Conservation (phyloP, 352 stramenopile genomes). For the Elongisporangium prolatum region DNA sequence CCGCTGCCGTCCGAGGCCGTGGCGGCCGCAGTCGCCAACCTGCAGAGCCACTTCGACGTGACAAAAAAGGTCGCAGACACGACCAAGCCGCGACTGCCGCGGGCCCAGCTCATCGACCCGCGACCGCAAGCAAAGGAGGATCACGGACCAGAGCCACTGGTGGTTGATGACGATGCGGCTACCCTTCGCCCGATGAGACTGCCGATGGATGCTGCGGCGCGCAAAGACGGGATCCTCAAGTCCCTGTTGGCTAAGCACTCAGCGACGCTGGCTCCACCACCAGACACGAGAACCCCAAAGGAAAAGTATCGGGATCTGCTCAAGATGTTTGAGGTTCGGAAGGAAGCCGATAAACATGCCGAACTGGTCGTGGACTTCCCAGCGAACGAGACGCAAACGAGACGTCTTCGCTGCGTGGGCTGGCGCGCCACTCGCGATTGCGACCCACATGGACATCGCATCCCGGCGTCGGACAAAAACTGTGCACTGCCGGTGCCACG, state of each 20-base stretch:
- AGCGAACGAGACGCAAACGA: constrained; percentile 3
- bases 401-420: constrained; percentile 16
- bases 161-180: not conserved
- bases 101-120: not conserved
- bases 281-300: not conserved
- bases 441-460: constrained; percentile 16
- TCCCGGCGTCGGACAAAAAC: constrained; percentile 14
- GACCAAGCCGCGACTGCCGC: not conserved
- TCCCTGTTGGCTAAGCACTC: not conserved
- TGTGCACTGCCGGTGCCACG: constrained; percentile 19
- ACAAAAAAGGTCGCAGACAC: not conserved
- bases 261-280: not conserved
- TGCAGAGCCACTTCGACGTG: not conserved
- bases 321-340: not conserved
- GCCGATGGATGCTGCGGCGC: not conserved
- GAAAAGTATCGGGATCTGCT: not conserved
- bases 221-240: not conserved
- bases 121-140: not conserved
- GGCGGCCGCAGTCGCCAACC: not conserved
- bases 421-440: constrained; percentile 18
- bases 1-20: not conserved
- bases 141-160: not conserved
- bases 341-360: not conserved
- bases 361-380: not conserved
- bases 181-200: not conserved